Evolutionary conservation across 306 rosid genomes (phyloP), one percentile per base, ranked within the genome.

Genomic region (Vicia sativa): DNA sequence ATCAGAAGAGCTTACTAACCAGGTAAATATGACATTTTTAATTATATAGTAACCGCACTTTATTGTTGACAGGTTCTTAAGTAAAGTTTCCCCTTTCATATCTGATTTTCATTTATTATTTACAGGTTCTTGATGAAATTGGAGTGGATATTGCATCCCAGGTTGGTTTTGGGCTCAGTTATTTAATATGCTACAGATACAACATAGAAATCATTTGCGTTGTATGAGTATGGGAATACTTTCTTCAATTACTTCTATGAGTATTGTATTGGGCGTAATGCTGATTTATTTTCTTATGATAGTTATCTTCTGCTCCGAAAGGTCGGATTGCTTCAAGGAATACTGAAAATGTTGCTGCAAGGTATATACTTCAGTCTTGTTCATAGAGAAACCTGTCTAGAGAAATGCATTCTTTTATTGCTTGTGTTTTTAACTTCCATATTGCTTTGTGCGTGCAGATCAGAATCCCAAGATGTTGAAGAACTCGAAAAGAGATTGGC

Each of bases 131-230:
- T 13, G 98, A 92, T 81, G 98, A 92, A 87, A 92, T 92, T 78
- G 98, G 98, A 72, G 98, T 92, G 71, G 98, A 89, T 77, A 86
- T 92, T 65, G 98, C 96, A 81, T 87, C 98, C 55, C 98, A 92
- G 96, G 98, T 89, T 75, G 39, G 86, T 80, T 67, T 79, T 53
- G 42, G 58, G 43, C 61, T 28, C 59, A 43, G 9, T 25, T 42
- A 52, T 55, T 55, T 49, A 71, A 19, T 29, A 34, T 15, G 12
- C 15, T 48, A 29, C 10, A 46, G 12, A 46, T 48, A 29, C 28
- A 16, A 15, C 7, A 65, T 11, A 2, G 34, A 46, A 46, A 65
- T 45, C 70, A 65, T 10, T 11, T 15, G 55, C 7, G 13, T 43
- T 59, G 16, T 58, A 29, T 29, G 34, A 29, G n/a, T 7, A 29